Base-by-base conservation (phyloP, 2,329 filamentous ascomycete species). In the Colletotrichum plurivorum region DNA sequence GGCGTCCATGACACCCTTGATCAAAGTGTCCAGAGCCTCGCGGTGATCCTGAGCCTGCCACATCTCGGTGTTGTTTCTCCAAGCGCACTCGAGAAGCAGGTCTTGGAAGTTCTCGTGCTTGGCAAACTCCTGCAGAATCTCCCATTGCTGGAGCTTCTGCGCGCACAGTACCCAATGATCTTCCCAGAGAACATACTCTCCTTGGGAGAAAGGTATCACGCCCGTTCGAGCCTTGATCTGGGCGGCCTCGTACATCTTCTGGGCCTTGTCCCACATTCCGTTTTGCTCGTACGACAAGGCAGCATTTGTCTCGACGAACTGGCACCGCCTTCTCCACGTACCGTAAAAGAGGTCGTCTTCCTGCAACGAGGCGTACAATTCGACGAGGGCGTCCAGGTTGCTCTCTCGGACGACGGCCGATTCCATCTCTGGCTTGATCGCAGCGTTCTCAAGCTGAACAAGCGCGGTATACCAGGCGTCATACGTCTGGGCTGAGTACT, bases 101-200 rank as follows among this genome's bases (percentile, higher is more conserved):
- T 99, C 96, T 77, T 98, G 97, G 81, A 98, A 93, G 77, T 99
- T 99, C 78, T 99, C 97, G 76, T 99, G 96, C 81, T 99, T 99
- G 4, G 96, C 95, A 76, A 98, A 98, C 75, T 99, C 97, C 71
- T 94, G 94, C 41, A 99, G 82, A 65, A 99, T 95, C 75, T 99
- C 96, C 96, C 96, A 99, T 78, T 99, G 97, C 79, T 99, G 97
- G 53, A 99, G 86, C 82, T 99, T 99, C 82, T 98, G 94, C 0
- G 95, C 96, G 79, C 96, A 99, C 57, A 98, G 88, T 49, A 99
- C 92, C 96, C 96, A 99, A 75, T 99, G 97, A 77, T 99, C 96
- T 81, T 99, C 96, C 96, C 96, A 99, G 1, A 99, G 88, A 89
- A 97, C 98, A 81, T 99, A 99, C 80, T 99, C 96, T 39, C 92